phyloP scores from a whole-genome alignment of 1,139 yeast genomes.

The Yamadazyma membranifaciens region DNA sequence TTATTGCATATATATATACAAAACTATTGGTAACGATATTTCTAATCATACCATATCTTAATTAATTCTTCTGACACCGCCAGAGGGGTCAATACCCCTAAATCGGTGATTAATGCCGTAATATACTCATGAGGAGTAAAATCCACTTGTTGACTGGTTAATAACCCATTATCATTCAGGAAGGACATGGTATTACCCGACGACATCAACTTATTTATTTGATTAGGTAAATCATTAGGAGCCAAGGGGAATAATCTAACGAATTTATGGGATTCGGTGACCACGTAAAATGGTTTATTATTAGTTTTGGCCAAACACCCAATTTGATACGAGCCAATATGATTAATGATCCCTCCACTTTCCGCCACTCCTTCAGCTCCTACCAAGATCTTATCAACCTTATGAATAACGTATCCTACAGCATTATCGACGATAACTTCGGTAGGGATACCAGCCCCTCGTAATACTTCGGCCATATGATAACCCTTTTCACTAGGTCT shows the following conservation, averaged over 20 bases:
- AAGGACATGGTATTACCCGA: slow-evolving; percentile 10
- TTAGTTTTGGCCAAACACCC: slow-evolving; percentile 91
- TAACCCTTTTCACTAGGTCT: slow-evolving; percentile 83
- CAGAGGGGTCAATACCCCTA: slow-evolving; percentile 94
- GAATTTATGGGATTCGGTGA: slow-evolving; percentile 93
- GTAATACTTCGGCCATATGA: slow-evolving; percentile 67
- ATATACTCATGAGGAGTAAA: slow-evolving; percentile 95
- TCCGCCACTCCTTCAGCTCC: slow-evolving; percentile 99
- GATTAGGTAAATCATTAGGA: slow-evolving; percentile 85
- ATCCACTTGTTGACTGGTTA: slow-evolving; percentile 58
- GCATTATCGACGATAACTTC: slow-evolving; percentile 89
- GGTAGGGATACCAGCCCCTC: slow-evolving; percentile 84
- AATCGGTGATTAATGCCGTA: slow-evolving; percentile 92
- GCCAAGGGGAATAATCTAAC: slow-evolving; percentile 94
- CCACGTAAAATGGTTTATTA: slow-evolving; percentile 91
- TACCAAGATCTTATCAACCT: slow-evolving; percentile 87
- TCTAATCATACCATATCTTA: slow-evolving; percentile 92
- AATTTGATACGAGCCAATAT: slow-evolving; percentile 92
- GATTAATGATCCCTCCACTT: slow-evolving; percentile 96
- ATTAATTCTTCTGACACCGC: slow-evolving; percentile 97
- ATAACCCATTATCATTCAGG: slow-evolving; percentile 26
- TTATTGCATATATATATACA: not conserved
- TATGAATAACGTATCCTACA: slow-evolving; percentile 89
- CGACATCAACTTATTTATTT: slow-evolving; percentile 38
- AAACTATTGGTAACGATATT: too few species aligned